Evolutionary conservation across 2,329 filamentous ascomycete species (phyloP).

Genomic region (Fusarium coicis): DNA sequence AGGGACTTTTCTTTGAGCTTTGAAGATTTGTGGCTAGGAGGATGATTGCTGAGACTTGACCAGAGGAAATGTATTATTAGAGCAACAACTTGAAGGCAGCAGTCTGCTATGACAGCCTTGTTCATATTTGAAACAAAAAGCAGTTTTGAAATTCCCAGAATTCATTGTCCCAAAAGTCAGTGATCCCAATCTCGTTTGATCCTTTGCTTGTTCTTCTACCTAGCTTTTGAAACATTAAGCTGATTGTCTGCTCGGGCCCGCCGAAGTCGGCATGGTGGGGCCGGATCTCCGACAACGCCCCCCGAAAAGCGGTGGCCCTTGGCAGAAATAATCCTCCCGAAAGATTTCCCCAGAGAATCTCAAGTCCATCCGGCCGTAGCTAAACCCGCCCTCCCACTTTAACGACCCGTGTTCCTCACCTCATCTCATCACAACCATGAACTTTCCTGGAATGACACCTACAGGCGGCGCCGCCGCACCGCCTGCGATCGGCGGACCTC

Average conservation of each 20-base stretch:
- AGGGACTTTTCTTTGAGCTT: background rate
- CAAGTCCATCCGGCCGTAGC: constrained; percentile 27
- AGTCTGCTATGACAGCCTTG: constrained; percentile 8
- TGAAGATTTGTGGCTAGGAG: background rate
- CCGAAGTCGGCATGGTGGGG: constrained; percentile 38
- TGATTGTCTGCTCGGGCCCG: background rate
- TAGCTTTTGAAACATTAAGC: background rate
- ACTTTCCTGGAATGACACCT: constrained; percentile 49
- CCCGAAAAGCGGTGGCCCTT: constrained; percentile 48
- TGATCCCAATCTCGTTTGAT: background rate
- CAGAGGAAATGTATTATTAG: constrained; percentile 8
- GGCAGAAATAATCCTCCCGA: constrained; percentile 55
- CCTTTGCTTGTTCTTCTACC: background rate
- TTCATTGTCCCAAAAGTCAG: background rate
- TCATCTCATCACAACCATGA: constrained; percentile 49
- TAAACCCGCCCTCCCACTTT: constrained; percentile 28
- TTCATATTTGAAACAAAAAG: background rate
- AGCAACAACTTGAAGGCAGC: background rate
- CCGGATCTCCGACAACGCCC: constrained; percentile 25
- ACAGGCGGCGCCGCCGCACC: constrained; percentile 39
- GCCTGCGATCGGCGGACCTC: constrained; percentile 48
- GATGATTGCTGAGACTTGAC: constrained; percentile 14
- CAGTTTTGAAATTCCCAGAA: background rate
- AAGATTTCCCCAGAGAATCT: constrained; percentile 35
- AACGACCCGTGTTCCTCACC: background rate